Evolutionary conservation across 768 basidiomycete species (phyloP).

Genomic region (Psilocybe azurescens): DNA sequence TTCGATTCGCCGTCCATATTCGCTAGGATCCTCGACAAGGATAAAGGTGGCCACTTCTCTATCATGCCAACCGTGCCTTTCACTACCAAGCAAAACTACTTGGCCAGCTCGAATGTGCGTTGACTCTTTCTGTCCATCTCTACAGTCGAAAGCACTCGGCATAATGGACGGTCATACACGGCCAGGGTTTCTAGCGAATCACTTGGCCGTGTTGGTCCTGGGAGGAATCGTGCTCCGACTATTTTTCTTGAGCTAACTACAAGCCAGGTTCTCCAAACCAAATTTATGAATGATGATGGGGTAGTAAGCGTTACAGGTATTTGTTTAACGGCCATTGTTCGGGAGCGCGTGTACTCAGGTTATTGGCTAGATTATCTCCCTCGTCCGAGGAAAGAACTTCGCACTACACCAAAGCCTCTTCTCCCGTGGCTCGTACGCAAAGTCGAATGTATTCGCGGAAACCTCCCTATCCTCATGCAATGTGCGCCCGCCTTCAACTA

Average conservation of each 20-base stretch:
- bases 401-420: constrained; percentile 57
- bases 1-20: constrained; percentile 95
- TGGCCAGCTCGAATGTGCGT: constrained; percentile 78
- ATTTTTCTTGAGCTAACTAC: too few relatives aligned
- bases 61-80: constrained; percentile 76
- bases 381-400: constrained; percentile 49
- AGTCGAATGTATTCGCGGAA: constrained; percentile 88
- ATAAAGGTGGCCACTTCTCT: constrained; percentile 94
- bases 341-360: neutral
- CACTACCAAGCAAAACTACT: constrained; percentile 81
- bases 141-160: too few relatives aligned
- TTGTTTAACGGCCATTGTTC: neutral
- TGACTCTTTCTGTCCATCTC: neutral
- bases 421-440: constrained; percentile 87
- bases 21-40: constrained; percentile 86
- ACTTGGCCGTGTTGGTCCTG: neutral
- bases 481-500: constrained; percentile 98
- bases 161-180: too few relatives aligned
- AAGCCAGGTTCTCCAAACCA: constrained; percentile 79
- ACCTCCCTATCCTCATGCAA: constrained; percentile 80
- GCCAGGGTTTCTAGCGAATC: too few relatives aligned
- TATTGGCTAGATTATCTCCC: constrained; percentile 73
- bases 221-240: neutral
- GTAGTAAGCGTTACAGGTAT: constrained; percentile 84
- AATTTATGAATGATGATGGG: constrained; percentile 90